A percentile compares a stretch with the other conserved stretches of the same genome.
Evolutionary conservation across 2,329 filamentous ascomycete species (phyloP).

Genomic region (Colletotrichum destructivum): DNA sequence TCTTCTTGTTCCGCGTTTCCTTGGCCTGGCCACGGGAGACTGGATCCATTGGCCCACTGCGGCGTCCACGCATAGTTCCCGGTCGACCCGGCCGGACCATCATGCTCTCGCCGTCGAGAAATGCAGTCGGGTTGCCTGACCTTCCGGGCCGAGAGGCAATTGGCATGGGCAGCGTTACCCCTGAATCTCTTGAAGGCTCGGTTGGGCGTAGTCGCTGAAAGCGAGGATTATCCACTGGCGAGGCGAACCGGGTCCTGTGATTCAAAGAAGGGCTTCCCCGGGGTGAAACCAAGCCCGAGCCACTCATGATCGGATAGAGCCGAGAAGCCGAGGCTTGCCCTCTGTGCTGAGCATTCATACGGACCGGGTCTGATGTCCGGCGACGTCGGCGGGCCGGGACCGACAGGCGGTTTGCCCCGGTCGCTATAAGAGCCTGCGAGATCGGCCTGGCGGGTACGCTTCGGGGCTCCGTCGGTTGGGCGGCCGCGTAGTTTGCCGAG

Average conservation of each 20-base stretch:
- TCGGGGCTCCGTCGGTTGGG: neutral
- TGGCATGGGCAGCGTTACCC: conserved; percentile 6
- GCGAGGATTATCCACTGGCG: neutral
- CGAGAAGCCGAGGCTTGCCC: neutral
- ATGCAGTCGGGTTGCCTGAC: neutral
- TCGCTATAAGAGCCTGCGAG: neutral
- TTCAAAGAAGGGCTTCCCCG: neutral
- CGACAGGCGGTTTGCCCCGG: neutral
- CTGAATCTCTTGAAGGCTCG: neutral
- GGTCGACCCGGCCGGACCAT: neutral
- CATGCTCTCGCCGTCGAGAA: neutral
- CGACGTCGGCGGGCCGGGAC: neutral
- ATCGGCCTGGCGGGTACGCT: neutral
- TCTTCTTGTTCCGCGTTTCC: conserved; percentile 40
- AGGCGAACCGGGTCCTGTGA: neutral
- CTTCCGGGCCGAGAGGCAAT: conserved; percentile 9
- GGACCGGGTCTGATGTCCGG: conserved; percentile 6
- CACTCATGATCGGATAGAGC: neutral
- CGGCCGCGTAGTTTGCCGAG: neutral
- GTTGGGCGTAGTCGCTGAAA: conserved; percentile 7
- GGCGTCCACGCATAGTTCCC: conserved; percentile 32
- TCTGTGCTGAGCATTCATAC: neutral
- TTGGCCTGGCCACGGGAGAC: conserved; percentile 34
- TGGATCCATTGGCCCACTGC: conserved; percentile 35
- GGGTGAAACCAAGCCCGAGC: neutral